Evolutionary conservation across 2,329 filamentous ascomycete genomes (phyloP).

Genomic region (Paradendryphiella salina): DNA sequence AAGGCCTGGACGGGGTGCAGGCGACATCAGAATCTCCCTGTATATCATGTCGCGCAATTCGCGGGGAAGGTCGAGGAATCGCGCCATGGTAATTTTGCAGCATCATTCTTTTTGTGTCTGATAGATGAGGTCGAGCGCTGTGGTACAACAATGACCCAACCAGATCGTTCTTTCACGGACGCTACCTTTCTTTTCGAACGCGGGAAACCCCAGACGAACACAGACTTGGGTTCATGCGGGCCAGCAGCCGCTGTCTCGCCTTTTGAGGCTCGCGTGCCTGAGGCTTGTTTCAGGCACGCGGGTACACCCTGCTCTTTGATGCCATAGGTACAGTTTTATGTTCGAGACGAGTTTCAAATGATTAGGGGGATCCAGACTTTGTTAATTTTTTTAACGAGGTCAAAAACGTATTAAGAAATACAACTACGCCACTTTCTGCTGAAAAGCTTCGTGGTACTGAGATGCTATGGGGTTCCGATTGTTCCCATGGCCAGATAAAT

Average conservation of each 20-base stretch:
- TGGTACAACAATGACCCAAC: neutral
- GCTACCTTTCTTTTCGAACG: neutral
- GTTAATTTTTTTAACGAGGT: too few species aligned
- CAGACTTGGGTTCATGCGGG: neutral
- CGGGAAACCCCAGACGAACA: neutral
- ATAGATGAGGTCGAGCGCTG: too few species aligned
- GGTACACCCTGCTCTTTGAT: constrained; percentile 4
- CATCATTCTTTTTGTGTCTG: neutral
- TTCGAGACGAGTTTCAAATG: constrained; percentile 8
- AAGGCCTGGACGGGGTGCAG: constrained; percentile 25
- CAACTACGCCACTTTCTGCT: too few species aligned
- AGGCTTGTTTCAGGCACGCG: constrained; percentile 8
- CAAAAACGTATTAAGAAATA: too few species aligned
- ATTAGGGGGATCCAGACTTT: too few species aligned
- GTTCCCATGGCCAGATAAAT: too few species aligned
- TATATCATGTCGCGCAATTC: constrained; percentile 45
- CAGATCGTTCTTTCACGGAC: neutral
- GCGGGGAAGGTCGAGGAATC: constrained; percentile 36
- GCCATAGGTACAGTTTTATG: neutral
- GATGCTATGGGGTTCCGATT: too few species aligned
- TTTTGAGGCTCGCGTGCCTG: constrained; percentile 6
- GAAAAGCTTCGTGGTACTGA: too few species aligned
- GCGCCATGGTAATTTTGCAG: constrained; percentile 20
- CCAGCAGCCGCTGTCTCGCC: neutral
- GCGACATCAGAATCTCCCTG: constrained; percentile 29